Conservation (phyloP, 164 flowering plant genomes). For the Santalum album region DNA sequence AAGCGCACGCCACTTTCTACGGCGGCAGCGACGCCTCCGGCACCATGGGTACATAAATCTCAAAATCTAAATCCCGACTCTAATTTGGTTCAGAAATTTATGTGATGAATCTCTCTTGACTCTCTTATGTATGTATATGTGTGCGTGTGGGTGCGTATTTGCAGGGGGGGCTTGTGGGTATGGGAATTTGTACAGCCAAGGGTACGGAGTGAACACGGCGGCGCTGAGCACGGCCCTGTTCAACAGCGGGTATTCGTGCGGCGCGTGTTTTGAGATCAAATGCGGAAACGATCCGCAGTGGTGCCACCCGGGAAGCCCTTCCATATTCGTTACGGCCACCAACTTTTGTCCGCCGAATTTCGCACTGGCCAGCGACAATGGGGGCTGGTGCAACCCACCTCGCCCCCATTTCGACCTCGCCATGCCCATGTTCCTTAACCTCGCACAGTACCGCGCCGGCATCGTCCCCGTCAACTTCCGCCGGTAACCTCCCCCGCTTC, state of each 20-base stretch:
- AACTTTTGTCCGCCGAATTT: conserved; percentile 42
- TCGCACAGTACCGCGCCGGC: conserved; percentile 40
- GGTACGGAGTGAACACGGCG: conserved; percentile 41
- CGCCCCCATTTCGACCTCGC: conserved; percentile 46
- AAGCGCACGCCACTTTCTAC: too few species aligned
- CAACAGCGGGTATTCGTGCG: conserved; percentile 41
- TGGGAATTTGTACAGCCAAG: conserved; percentile 36
- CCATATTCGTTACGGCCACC: conserved; percentile 37
- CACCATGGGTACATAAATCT: too few species aligned
- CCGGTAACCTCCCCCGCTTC: too few species aligned
- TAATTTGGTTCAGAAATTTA: too few species aligned
- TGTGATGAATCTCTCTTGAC: too few species aligned
- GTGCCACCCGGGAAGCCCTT: conserved; percentile 35
- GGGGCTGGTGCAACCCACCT: conserved; percentile 54
- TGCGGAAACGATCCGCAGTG: conserved; percentile 28
- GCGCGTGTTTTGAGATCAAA: conserved; percentile 39
- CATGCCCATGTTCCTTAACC: conserved; percentile 47
- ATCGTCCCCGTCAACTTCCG: conserved; percentile 38
- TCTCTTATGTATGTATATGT: too few species aligned
- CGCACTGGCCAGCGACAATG: conserved; percentile 37
- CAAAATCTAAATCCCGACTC: too few species aligned
- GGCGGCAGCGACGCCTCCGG: too few species aligned
- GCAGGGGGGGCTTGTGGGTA: conserved; percentile 43
- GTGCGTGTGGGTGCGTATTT: too few species aligned
- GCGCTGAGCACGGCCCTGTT: conserved; percentile 40